A percentile compares a stretch with the other conserved stretches of the same genome.
These are phyloP conservation scores for Rhodomyrtus tomentosa DNA, from an alignment of 345 rosid genomes.

Conservation along the genomic window DNA sequence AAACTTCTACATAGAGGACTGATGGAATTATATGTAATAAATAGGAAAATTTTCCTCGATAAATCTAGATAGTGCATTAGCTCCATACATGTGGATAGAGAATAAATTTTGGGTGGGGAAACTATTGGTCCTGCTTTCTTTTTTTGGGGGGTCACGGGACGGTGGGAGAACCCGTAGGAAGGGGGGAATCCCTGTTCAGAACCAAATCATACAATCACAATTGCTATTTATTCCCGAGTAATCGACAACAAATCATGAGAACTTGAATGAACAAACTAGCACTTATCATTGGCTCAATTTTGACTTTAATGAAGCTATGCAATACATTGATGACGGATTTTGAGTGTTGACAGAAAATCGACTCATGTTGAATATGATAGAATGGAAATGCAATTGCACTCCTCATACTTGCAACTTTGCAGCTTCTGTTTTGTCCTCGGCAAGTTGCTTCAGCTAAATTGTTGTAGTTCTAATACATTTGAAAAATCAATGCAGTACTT, in stretches of 20 bases:
- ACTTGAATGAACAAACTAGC: not conserved
- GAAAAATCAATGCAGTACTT: conserved; percentile 44
- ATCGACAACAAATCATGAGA: not conserved
- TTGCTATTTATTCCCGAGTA: not conserved
- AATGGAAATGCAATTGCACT: not conserved
- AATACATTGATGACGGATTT: not conserved
- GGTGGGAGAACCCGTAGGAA: too few species aligned
- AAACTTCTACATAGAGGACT: not conserved
- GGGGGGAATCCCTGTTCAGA: too few species aligned
- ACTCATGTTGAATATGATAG: not conserved
- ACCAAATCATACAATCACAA: too few species aligned
- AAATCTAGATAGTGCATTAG: not conserved
- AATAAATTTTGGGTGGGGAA: not conserved
- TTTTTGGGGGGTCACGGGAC: too few species aligned
- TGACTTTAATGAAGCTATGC: not conserved
- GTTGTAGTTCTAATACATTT: not conserved
- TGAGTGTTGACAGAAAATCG: not conserved
- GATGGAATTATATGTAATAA: not conserved
- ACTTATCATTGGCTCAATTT: not conserved
- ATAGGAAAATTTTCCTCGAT: not conserved
- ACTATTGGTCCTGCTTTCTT: not conserved
- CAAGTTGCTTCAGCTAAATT: not conserved
- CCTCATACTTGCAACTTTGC: not conserved
- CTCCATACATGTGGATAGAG: not conserved
- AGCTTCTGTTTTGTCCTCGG: not conserved